Conservation (phyloP, 768 basidiomycete species). For the Leucosporidium yakuticum region DNA sequence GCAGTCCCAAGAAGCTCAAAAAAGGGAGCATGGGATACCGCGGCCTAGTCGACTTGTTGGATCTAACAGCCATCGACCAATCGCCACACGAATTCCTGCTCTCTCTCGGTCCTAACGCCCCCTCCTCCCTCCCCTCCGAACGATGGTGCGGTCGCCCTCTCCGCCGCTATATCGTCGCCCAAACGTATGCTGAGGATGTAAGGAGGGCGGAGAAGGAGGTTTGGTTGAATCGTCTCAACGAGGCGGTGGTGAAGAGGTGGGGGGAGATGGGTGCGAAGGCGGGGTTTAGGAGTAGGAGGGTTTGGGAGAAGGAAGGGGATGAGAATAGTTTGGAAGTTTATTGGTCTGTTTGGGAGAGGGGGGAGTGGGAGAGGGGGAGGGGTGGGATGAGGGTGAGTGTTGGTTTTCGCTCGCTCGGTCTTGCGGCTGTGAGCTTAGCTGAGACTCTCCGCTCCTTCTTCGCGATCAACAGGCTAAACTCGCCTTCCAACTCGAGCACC, state of each 20-base stretch:
- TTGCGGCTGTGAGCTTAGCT: background rate
- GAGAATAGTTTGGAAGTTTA: slow-evolving; percentile 10
- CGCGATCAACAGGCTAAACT: slow-evolving; percentile 14
- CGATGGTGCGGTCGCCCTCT: slow-evolving; percentile 87
- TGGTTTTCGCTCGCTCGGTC: no score
- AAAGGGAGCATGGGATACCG: slow-evolving; percentile 74
- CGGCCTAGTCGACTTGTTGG: slow-evolving; percentile 79
- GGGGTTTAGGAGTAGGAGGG: background rate
- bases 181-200: slow-evolving; percentile 14
- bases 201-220: slow-evolving; percentile 25
- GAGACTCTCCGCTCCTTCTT: background rate
- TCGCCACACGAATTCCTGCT: slow-evolving; percentile 73
- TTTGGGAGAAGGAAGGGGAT: background rate
- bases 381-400: slow-evolving; percentile 12
- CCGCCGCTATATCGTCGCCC: slow-evolving; percentile 63
- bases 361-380: slow-evolving; percentile 3
- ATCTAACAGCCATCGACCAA: slow-evolving; percentile 67
- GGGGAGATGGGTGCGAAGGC: background rate
- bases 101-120: slow-evolving; percentile 58
- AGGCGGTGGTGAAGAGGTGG: background rate
- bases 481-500: slow-evolving; percentile 16
- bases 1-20: slow-evolving; percentile 59
- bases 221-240: slow-evolving; percentile 11
- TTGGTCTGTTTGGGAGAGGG: slow-evolving; percentile 18
- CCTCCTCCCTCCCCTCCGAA: slow-evolving; percentile 67